Evolutionary conservation across 2,329 filamentous ascomycete genomes (phyloP).

Genomic region (Pleoardoris graminearum): DNA sequence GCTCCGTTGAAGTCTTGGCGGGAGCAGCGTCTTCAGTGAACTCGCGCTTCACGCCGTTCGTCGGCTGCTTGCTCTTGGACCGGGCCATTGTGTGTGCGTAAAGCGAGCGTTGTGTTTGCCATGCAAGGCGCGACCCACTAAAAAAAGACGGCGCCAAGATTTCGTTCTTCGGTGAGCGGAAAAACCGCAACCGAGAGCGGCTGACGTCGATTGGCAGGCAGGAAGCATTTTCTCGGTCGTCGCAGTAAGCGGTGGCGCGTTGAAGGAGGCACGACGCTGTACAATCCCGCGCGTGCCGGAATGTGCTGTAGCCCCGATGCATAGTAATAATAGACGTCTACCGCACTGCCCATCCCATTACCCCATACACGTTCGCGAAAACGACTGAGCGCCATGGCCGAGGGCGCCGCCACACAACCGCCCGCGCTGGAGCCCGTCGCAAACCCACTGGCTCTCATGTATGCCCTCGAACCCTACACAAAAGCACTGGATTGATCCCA

Average conservation of each 20-base stretch:
- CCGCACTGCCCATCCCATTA: constrained; percentile 6
- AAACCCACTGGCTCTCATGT: constrained; percentile 49
- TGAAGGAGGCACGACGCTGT: constrained; percentile 8
- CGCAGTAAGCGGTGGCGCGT: not conserved
- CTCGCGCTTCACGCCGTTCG: constrained; percentile 30
- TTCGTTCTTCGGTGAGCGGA: constrained; percentile 20
- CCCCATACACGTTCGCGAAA: not conserved
- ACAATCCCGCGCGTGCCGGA: constrained; percentile 9
- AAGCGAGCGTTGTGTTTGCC: not conserved
- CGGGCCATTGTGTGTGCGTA: constrained; percentile 24
- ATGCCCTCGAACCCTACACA: constrained; percentile 13
- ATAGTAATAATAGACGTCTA: constrained; percentile 14
- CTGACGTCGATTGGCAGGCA: constrained; percentile 22
- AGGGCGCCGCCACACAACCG: constrained; percentile 35
- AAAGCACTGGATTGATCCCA: not conserved
- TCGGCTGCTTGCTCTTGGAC: constrained; percentile 30
- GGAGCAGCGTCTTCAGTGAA: constrained; percentile 23
- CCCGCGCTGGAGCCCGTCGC: constrained; percentile 46
- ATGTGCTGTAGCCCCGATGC: constrained; percentile 28
- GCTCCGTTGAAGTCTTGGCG: constrained; percentile 12
- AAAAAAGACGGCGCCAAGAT: constrained; percentile 35
- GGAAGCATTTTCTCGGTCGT: no score
- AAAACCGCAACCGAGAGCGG: constrained; percentile 10
- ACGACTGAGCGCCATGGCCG: constrained; percentile 35
- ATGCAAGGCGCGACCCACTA: constrained; percentile 11